phyloP scores from a whole-genome alignment of 106 monocot genomes.

The Triglochin maritima region DNA sequence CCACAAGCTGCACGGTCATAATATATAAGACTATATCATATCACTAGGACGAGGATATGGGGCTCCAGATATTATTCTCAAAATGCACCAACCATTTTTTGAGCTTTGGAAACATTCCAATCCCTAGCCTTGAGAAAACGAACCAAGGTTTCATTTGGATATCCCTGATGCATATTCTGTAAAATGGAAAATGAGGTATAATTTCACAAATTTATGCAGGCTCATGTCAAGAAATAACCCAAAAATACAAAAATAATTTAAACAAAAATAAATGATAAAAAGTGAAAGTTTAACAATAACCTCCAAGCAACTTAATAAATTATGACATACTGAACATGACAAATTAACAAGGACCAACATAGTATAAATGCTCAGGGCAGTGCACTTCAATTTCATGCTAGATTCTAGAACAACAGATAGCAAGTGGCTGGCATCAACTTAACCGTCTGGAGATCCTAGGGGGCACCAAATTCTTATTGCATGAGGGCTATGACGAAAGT shows the following conservation, averaged over 20 bases:
- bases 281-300: no score
- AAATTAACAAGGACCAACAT: background rate
- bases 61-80: background rate
- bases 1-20: conserved; percentile 40
- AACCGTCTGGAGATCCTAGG: no score
- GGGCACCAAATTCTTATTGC: no score
- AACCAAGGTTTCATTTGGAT: conserved; percentile 47
- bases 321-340: background rate
- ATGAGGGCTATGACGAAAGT: no score
- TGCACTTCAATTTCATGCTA: background rate
- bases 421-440: background rate
- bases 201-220: background rate
- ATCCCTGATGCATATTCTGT: conserved; percentile 83
- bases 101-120: conserved; percentile 69
- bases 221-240: background rate
- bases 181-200: background rate
- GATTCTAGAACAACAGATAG: background rate
- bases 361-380: background rate
- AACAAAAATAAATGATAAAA: background rate
- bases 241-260: background rate
- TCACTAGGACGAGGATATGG: background rate
- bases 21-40: background rate
- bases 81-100: conserved; percentile 55
- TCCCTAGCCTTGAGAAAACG: conserved; percentile 89
- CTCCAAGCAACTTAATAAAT: no score